phyloP scores from a whole-genome alignment of 2,329 filamentous ascomycete species.

The Fusarium liriodendri region DNA sequence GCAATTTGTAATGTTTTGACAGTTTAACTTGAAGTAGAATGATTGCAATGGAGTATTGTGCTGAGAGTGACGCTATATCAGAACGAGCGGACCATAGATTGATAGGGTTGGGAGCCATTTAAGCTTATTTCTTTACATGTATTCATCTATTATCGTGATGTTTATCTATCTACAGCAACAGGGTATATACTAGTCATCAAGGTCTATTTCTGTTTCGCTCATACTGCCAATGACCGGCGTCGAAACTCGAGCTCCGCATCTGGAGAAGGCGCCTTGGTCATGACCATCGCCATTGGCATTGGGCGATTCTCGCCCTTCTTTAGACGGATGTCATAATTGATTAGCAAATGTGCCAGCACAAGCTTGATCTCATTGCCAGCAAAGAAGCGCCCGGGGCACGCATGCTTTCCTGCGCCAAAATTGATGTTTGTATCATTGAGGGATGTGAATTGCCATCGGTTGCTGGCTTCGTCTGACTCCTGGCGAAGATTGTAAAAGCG shows the following conservation, averaged over 20 bases:
- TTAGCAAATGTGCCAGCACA: slow-evolving; percentile 54
- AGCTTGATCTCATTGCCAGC: slow-evolving; percentile 60
- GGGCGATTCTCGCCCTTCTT: slow-evolving; percentile 53
- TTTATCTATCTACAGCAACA: slow-evolving; percentile 25
- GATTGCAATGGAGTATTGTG: not conserved
- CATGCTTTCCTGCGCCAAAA: slow-evolving; percentile 60
- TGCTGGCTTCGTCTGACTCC: slow-evolving; percentile 50
- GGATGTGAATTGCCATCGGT: slow-evolving; percentile 57
- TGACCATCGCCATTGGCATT: slow-evolving; percentile 51
- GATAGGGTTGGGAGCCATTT: not conserved
- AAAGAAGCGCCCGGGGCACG: slow-evolving; percentile 62
- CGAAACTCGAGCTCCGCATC: slow-evolving; percentile 55
- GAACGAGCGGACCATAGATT: not conserved
- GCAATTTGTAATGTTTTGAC: slow-evolving; percentile 22
- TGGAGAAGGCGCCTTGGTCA: slow-evolving; percentile 55
- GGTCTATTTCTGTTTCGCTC: slow-evolving; percentile 5
- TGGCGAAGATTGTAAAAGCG: slow-evolving; percentile 61
- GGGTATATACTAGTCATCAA: slow-evolving; percentile 28
- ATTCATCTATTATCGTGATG: not conserved
- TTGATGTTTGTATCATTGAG: slow-evolving; percentile 56
- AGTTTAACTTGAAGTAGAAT: not conserved
- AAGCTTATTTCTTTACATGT: slow-evolving; percentile 4
- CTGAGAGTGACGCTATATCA: not conserved
- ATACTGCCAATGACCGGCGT: slow-evolving; percentile 44
- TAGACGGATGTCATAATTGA: slow-evolving; percentile 56